These are phyloP conservation scores for Spinellus fusiger DNA, from an alignment of 192 early-diverging fungal genomes.

Conservation along the genomic window DNA sequence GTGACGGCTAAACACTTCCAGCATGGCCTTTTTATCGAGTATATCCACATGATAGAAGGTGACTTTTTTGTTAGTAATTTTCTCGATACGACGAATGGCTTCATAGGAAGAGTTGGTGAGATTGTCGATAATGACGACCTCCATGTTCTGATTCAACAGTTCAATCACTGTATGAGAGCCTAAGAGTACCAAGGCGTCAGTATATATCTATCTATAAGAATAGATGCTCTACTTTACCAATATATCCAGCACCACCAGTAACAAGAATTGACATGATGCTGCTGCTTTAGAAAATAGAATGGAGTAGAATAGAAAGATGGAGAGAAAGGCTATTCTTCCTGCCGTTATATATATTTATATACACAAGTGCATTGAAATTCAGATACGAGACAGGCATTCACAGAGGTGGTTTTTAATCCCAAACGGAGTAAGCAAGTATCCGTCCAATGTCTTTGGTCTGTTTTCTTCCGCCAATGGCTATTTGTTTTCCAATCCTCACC, in stretches of 20 bases:
- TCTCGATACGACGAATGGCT: conserved; percentile 64
- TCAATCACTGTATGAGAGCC: conserved; percentile 85
- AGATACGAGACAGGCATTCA: too few relatives aligned
- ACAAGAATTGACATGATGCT: conserved; percentile 54
- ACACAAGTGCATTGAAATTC: too few relatives aligned
- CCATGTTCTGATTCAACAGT: conserved; percentile 57
- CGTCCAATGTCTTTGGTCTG: too few relatives aligned
- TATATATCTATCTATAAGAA: neutral
- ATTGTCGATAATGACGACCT: conserved; percentile 88
- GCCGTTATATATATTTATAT: too few relatives aligned
- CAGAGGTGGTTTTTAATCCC: too few relatives aligned
- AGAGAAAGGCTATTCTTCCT: too few relatives aligned
- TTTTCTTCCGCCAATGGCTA: too few relatives aligned
- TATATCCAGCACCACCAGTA: conserved; percentile 81
- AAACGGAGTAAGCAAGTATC: too few relatives aligned
- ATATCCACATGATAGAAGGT: conserved; percentile 79
- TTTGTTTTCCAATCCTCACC: too few relatives aligned
- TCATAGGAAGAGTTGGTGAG: conserved; percentile 73
- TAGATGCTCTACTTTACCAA: conserved; percentile 38
- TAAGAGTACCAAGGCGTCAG: neutral
- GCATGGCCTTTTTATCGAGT: conserved; percentile 63
- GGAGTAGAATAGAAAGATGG: too few relatives aligned
- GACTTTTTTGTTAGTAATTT: conserved; percentile 50
- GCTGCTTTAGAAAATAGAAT: too few relatives aligned
- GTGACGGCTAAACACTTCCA: conserved; percentile 56